phyloP scores from a whole-genome alignment of 2,329 filamentous ascomycete species.

The Aureobasidium subglaciale region DNA sequence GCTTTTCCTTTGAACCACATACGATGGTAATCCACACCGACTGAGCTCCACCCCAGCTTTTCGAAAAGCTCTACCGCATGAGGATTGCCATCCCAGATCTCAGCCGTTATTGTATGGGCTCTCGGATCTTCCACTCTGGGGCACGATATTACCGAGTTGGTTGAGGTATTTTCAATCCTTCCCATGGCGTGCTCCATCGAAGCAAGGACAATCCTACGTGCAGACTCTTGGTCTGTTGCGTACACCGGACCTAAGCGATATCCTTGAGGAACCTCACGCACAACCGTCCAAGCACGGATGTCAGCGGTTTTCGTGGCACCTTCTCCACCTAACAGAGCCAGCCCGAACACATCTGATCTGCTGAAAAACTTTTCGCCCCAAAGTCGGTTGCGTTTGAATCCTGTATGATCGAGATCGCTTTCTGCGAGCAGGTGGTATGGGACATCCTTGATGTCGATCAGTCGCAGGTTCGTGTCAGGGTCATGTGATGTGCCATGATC shows the following conservation, averaged over 20 bases:
- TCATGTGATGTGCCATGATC: constrained; percentile 8
- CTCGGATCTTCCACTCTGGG: constrained; percentile 16
- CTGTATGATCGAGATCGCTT: constrained; percentile 27
- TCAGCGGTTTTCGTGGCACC: constrained; percentile 15
- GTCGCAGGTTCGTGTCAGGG: background rate
- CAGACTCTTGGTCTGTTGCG: constrained; percentile 24
- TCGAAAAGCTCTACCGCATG: constrained; percentile 27
- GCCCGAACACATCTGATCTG: constrained; percentile 26
- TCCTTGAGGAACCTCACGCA: constrained; percentile 28
- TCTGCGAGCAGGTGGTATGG: constrained; percentile 21
- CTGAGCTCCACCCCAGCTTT: constrained; percentile 27
- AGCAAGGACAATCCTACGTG: constrained; percentile 22
- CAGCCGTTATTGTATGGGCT: constrained; percentile 23
- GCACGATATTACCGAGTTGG: constrained; percentile 17
- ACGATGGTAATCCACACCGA: constrained; percentile 29
- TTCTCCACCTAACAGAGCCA: constrained; percentile 20
- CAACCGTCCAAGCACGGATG: constrained; percentile 27
- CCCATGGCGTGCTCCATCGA: constrained; percentile 24
- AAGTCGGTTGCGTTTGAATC: constrained; percentile 26
- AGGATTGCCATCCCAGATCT: constrained; percentile 29
- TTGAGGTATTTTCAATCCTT: constrained; percentile 16
- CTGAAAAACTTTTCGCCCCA: constrained; percentile 28
- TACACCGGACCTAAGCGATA: constrained; percentile 32
- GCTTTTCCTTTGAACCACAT: constrained; percentile 32
- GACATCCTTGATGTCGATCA: constrained; percentile 23